Base-by-base conservation (phyloP, 345 rosid species). In the Gossypium arboreum region DNA sequence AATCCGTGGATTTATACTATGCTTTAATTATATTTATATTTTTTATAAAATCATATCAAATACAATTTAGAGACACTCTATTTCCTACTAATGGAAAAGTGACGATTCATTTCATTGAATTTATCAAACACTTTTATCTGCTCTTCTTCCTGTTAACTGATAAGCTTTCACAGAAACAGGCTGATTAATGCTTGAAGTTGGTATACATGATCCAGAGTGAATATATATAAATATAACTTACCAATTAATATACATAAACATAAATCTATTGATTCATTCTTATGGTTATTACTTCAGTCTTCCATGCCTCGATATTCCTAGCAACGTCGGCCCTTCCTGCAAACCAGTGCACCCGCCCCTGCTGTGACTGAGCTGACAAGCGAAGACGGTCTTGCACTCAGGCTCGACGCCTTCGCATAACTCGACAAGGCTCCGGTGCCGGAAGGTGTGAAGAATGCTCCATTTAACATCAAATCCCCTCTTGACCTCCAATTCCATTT, bases 401-500 rank as follows among this genome's bases (percentile, higher is more conserved):
- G 81, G 48, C 91, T 88, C 12, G 91, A 86, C 0, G 91, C 91
- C 79, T 76, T 88, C 5, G 89, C 88, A 69, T 88, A 88, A 61
- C 83, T 79, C 1, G 88, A 86, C 5, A 88, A 86, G 2, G 89
- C 71, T 7, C 80, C 85, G 17, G 84, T 84, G 25, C 91, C 91
- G 0, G 91, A 83, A 0, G 76, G 73, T 3, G 84, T 88, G 20
- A 88, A 88, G 50, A 88, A 88, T 27, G 91, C 91, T 15, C 91
- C 91, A 73, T 88, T 88, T 43, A 84, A 20, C 80, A 88, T 69
- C 75, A 83, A 80, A 54, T 88, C 91, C 4, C 91, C 89, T 39
- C 80, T 83, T 0, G 91, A 84, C 48, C 89, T 86, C 91, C 91
- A 88, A 57, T 86, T 84, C 91, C 91, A 88, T 1, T 66, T 65